Evolutionary conservation across 768 basidiomycete genomes (phyloP).

Genomic region (Daedaleopsis nitida): DNA sequence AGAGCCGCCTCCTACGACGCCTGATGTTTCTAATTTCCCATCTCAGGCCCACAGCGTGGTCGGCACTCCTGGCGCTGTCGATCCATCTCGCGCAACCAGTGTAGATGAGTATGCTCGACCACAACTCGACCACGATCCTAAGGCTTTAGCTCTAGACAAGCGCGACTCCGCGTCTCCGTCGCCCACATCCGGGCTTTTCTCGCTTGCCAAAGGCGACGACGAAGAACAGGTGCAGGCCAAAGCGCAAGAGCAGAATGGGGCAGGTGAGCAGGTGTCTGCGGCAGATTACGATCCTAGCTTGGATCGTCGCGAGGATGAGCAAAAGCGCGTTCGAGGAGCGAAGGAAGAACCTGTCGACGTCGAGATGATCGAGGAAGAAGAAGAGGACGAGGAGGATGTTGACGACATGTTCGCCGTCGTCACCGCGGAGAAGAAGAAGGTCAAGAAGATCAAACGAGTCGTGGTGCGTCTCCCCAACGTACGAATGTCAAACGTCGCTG

Average conservation of each 20-base stretch:
- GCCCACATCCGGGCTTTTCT: conserved; percentile 61
- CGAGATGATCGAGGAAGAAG: conserved; percentile 54
- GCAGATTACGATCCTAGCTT: conserved; percentile 90
- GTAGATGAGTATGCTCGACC: background rate
- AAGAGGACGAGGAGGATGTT: conserved; percentile 67
- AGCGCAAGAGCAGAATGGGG: conserved; percentile 46
- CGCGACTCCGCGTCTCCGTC: conserved; percentile 59
- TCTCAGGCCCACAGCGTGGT: conserved; percentile 55
- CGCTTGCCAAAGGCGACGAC: conserved; percentile 67
- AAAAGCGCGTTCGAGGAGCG: conserved; percentile 58
- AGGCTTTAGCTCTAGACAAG: conserved; percentile 37
- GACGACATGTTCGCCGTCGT: conserved; percentile 94
- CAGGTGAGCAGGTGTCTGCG: conserved; percentile 75
- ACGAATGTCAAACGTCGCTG: background rate
- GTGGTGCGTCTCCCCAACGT: conserved; percentile 40
- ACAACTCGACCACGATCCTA: no score
- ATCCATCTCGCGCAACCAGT: conserved; percentile 10
- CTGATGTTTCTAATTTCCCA: conserved; percentile 61
- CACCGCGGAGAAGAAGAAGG: conserved; percentile 47
- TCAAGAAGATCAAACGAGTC: conserved; percentile 58
- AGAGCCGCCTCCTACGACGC: conserved; percentile 63
- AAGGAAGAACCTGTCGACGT: conserved; percentile 41
- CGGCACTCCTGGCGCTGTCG: conserved; percentile 33
- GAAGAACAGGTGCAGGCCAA: conserved; percentile 51
- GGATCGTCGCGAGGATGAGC: conserved; percentile 85